Evolutionary conservation across 257 asterid genomes (phyloP), one percentile per base, ranked within the genome.

Genomic region (Solanum chiquidenum): DNA sequence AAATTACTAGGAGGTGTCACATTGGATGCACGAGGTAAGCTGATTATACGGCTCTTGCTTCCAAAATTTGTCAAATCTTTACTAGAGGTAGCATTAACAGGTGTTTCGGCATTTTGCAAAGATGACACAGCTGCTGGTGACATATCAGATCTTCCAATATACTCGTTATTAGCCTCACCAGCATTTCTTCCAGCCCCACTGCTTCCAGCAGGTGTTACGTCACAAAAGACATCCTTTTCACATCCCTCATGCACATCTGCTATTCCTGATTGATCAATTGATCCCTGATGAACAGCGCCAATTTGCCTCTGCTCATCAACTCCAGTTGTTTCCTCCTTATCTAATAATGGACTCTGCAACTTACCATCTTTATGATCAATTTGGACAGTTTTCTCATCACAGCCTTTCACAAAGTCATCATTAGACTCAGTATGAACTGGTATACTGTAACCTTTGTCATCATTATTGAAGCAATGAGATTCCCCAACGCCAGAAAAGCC

Each of bases 1-100:
- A 94, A 72, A 88, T 90, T 93, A 88, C 88, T 80, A 52, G 96
- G 93, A 86, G 93, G 79, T 35, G 92, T 83, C 68, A 60, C 87
- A 64, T 49, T 86, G 73, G 96, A 90, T 76, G 94, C 92, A 85
- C 98, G 95, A 46, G 98, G 93, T 87, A 95, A 94, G 87, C 87
- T 92, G 88, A 97, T 97, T 83, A 97, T 95, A 83, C 99, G 97
- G 91, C 98, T 94, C 89, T 92, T 93, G 73, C 88, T 93, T 86
- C 92, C 92, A 34, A 85, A 87, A 86, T 73, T 90, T 46, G 58
- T 87, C 76, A 93, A 90, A 72, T 93, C 96, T 89, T 91, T 92
- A 37, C 88, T 91, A 86, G 90, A 90, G 90, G 91, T 87, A 25
- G 83, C 92, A 89, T 89, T 87, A 34, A 87, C 55, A 89, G 94